Evolutionary conservation across 1,284 basidiomycete species (phyloP).

Genomic region (Ceratobasidium sp.): DNA sequence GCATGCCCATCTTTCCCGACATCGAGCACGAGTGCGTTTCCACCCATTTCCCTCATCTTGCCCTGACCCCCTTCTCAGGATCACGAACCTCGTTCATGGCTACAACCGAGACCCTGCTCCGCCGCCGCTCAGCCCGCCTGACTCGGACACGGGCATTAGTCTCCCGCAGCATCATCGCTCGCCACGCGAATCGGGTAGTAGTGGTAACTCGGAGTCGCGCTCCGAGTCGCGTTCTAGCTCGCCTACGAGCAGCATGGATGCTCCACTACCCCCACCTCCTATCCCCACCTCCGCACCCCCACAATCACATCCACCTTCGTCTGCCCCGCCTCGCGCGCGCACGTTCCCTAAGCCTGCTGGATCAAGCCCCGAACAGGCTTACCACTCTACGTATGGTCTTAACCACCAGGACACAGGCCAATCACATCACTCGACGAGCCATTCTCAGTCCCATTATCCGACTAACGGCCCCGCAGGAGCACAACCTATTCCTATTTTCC

Average conservation of each 20-base stretch:
- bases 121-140: slow-evolving; percentile 5
- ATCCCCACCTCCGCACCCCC: slow-evolving; percentile 2
- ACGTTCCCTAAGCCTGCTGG: slow-evolving; percentile 29
- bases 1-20: slow-evolving; percentile 41
- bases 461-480: slow-evolving; percentile 6
- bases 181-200: slow-evolving; percentile 29
- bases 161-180: slow-evolving; percentile 17
- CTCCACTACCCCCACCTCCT: slow-evolving; percentile 12
- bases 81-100: slow-evolving; percentile 33
- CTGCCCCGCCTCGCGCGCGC: slow-evolving; percentile 18
- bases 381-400: slow-evolving; percentile 25
- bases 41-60: not conserved
- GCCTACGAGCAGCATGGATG: slow-evolving; percentile 31
- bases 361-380: slow-evolving; percentile 33
- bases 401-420: slow-evolving; percentile 39
- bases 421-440: slow-evolving; percentile 21
- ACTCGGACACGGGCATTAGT: not conserved
- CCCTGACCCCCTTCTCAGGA: slow-evolving; percentile 26
- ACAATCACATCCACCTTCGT: slow-evolving; percentile 5
- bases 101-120: slow-evolving; percentile 27
- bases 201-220: slow-evolving; percentile 27
- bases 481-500: slow-evolving; percentile 38
- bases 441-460: not conserved
- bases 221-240: slow-evolving; percentile 39
- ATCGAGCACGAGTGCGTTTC: slow-evolving; percentile 37